phyloP scores from a whole-genome alignment of 495 filamentous ascomycete genomes.

The Cercophora scortea region DNA sequence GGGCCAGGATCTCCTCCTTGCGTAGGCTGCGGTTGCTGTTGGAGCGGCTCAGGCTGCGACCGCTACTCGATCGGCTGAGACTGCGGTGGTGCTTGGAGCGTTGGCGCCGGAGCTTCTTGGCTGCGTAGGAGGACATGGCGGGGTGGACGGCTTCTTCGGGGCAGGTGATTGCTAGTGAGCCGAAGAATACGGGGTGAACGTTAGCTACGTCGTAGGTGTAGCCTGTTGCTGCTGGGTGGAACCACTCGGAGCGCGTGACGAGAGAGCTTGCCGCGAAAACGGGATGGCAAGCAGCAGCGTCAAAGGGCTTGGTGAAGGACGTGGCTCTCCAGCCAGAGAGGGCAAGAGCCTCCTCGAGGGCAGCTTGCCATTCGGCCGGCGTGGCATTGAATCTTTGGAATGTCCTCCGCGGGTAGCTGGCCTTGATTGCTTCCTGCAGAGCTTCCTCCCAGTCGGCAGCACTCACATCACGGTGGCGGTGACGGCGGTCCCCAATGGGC shows the following conservation, averaged over 20 bases:
- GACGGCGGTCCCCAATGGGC: background rate
- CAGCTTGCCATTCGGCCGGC: conserved; percentile 25
- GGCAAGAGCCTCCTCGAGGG: conserved; percentile 23
- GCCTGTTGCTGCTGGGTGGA: conserved; percentile 30
- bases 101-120: conserved; percentile 14
- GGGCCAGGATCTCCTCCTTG: conserved; percentile 9
- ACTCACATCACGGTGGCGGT: background rate
- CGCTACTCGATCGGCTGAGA: background rate
- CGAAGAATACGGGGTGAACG: conserved; percentile 30
- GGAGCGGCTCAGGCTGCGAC: conserved; percentile 4
- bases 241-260: conserved; percentile 19
- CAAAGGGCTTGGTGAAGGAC: conserved; percentile 5
- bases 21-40: conserved; percentile 4
- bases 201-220: conserved; percentile 23
- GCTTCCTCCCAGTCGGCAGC: conserved; percentile 12
- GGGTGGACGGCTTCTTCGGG: conserved; percentile 22
- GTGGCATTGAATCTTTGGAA: conserved; percentile 5
- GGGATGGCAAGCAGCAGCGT: conserved; percentile 27
- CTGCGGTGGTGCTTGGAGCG: conserved; percentile 2
- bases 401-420: background rate
- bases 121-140: conserved; percentile 15
- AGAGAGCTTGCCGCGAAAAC: conserved; percentile 29
- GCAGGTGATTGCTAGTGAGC: conserved; percentile 23
- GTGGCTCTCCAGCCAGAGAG: conserved; percentile 1
- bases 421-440: conserved; percentile 5